Evolutionary conservation across 2,329 filamentous ascomycete species (phyloP).

Genomic region (Arthrobotrys megalospora): DNA sequence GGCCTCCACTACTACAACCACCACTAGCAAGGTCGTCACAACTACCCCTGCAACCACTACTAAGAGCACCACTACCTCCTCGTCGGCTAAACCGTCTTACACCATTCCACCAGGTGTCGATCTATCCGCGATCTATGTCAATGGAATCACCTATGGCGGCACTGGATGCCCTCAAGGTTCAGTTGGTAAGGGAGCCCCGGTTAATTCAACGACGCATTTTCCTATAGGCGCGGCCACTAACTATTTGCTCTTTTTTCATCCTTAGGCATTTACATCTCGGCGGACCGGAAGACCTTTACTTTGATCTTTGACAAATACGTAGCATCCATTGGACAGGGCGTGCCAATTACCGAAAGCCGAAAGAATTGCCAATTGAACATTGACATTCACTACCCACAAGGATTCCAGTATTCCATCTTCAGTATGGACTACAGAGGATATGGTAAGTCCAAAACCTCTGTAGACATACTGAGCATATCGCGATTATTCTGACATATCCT

Average conservation of each 20-base stretch:
- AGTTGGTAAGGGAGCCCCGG: conserved; percentile 14
- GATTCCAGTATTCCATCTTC: conserved; percentile 72
- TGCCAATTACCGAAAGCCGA: conserved; percentile 68
- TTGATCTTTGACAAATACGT: conserved; percentile 72
- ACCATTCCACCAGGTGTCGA: conserved; percentile 38
- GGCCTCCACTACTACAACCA: conserved; percentile 1
- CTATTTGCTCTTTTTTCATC: no score
- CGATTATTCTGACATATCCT: neutral
- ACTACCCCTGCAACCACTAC: conserved; percentile 19
- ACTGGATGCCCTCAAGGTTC: conserved; percentile 47
- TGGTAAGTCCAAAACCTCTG: conserved; percentile 57
- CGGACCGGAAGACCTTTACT: conserved; percentile 67
- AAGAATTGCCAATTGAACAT: conserved; percentile 73
- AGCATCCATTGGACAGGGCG: conserved; percentile 70
- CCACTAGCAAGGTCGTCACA: conserved; percentile 10
- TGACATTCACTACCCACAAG: conserved; percentile 71
- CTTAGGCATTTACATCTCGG: conserved; percentile 39
- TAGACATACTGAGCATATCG: neutral
- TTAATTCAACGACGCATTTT: neutral
- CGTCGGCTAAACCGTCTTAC: conserved; percentile 31
- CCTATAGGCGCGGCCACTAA: neutral
- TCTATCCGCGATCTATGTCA: conserved; percentile 36
- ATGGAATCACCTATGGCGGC: conserved; percentile 43
- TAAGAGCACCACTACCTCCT: conserved; percentile 6
- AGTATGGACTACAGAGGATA: conserved; percentile 72